A percentile compares a stretch with the other conserved stretches of the same genome.
Evolutionary conservation across 169 alveolate genomes (phyloP).

Genomic region (Plasmodium malariae): DNA sequence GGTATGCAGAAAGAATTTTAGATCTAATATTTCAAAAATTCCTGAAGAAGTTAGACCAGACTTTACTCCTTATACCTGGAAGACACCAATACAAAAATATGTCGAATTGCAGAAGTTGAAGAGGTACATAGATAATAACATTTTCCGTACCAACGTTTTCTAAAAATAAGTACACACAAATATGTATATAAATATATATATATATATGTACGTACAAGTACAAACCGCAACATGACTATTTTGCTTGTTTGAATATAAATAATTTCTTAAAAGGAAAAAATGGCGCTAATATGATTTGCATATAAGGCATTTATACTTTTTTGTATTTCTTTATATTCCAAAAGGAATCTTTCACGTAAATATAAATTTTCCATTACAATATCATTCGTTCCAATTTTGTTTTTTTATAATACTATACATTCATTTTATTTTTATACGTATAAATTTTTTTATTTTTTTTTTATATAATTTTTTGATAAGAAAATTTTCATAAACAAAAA

Average conservation of each 20-base stretch:
- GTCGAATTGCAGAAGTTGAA: constrained; percentile 78
- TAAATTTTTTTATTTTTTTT: constrained; percentile 12
- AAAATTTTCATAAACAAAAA: constrained; percentile 24
- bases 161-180: neutral
- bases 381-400: too few relatives aligned
- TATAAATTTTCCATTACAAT: too few relatives aligned
- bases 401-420: neutral
- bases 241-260: neutral
- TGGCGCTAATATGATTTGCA: neutral
- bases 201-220: neutral
- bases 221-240: neutral
- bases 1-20: constrained; percentile 73
- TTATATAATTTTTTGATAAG: constrained; percentile 24
- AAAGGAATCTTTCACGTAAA: too few relatives aligned
- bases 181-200: neutral
- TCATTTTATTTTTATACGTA: neutral
- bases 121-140: constrained; percentile 68
- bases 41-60: constrained; percentile 84
- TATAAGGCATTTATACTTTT: neutral
- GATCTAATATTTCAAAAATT: constrained; percentile 69
- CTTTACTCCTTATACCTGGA: constrained; percentile 79
- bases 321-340: too few relatives aligned
- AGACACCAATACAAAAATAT: constrained; percentile 77
- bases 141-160: constrained; percentile 46
- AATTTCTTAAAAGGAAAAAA: neutral